These are phyloP conservation scores for Dioscorea alata DNA, from an alignment of 106 monocot genomes.

Conservation along the genomic window DNA sequence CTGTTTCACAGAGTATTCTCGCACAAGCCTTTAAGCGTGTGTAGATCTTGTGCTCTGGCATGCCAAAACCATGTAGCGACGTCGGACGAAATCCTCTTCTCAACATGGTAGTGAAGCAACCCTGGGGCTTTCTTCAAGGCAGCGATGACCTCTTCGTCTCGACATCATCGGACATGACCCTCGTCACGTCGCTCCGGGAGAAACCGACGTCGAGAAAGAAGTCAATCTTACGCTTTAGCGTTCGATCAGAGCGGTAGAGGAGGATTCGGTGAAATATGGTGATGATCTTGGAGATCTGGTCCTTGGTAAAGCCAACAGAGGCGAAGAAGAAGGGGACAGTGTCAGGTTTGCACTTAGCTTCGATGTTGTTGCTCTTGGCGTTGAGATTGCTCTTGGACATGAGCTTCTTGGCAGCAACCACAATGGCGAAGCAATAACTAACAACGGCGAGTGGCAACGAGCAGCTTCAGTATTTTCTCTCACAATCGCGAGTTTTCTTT, in stretches of 20 bases:
- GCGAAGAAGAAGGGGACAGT: background rate
- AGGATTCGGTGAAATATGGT: background rate
- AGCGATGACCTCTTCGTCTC: background rate
- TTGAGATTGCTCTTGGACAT: too few relatives aligned
- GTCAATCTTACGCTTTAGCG: conserved; percentile 8
- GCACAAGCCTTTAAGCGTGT: background rate
- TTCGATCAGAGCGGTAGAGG: background rate
- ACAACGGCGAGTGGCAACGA: too few relatives aligned
- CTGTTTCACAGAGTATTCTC: background rate
- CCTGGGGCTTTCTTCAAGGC: background rate
- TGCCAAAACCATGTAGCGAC: background rate
- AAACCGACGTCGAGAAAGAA: background rate
- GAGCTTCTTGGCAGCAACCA: background rate
- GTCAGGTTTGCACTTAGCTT: background rate
- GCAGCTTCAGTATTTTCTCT: too few relatives aligned
- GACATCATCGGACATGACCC: background rate
- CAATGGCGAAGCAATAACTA: too few relatives aligned
- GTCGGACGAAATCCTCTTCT: background rate
- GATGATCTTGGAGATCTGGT: conserved; percentile 9
- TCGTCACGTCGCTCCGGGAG: background rate
- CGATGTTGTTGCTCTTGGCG: background rate
- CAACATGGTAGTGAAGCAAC: background rate
- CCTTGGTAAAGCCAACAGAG: background rate
- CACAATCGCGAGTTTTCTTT: too few relatives aligned
- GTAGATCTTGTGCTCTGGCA: background rate